Conservation (phyloP, 306 rosid genomes). For the Vigna mungo region DNA sequence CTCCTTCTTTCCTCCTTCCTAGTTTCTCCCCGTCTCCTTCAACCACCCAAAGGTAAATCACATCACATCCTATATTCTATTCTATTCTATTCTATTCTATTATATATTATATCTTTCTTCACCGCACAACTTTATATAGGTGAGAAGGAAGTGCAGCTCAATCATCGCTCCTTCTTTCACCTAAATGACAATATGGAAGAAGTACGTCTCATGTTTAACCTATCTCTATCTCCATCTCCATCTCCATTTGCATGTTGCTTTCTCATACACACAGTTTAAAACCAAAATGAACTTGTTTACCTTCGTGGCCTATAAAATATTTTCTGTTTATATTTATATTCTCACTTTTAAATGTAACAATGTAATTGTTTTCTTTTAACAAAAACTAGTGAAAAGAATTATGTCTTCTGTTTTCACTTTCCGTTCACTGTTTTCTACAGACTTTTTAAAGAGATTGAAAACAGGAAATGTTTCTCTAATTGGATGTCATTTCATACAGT, state of each 20-base stretch:
- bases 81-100: not conserved
- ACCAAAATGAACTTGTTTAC: not conserved
- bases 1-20: conserved; percentile 51
- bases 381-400: not conserved
- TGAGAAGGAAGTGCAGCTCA: conserved; percentile 44
- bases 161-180: conserved; percentile 23
- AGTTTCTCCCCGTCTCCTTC: conserved; percentile 47
- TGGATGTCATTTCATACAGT: conserved; percentile 24
- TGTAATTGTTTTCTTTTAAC: not conserved
- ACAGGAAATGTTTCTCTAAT: not conserved
- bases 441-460: not conserved
- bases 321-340: not conserved
- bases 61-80: not conserved
- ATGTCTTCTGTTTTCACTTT: not conserved
- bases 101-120: not conserved
- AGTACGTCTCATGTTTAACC: conserved; percentile 28
- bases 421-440: not conserved
- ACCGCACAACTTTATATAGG: conserved; percentile 42
- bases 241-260: not conserved
- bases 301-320: not conserved
- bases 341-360: not conserved
- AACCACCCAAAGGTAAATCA: conserved; percentile 41
- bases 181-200: conserved; percentile 41
- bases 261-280: not conserved
- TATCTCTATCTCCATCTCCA: conserved; percentile 24